Base-by-base conservation (phyloP, 768 basidiomycete species). In the Tricholoma saponaceum region DNA sequence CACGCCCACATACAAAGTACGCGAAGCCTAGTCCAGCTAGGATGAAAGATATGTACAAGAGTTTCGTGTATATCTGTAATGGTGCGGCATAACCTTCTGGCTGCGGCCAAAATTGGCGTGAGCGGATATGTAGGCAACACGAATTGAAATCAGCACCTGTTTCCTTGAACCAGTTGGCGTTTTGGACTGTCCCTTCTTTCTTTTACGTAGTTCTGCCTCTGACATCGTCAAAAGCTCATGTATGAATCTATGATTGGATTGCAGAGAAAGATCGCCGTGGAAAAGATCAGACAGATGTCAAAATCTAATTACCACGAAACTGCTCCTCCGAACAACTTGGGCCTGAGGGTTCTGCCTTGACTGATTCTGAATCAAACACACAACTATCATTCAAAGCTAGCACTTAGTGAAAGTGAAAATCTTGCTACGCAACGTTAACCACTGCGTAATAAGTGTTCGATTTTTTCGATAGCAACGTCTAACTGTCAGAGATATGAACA, bases 1-100 rank as follows among this genome's bases (percentile, higher is more conserved):
- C 32, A 26, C 35, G 32, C 41, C 41, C 14, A 56, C 60, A 46
- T 43, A 64, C 64, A 49, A 50, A 55, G 37, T 62, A 62, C 8
- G 41, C 33, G 25, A 66, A 30, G 13, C 54, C 22, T 18, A 64
- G 22, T 1, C 57, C 60, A 47, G 47, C 18, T 18, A 51, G 53
- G 35, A 65, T n/a, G 6, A 44, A 41, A 10, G 18, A 13, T 8
- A 16, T 16, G 30, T 10, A 33, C 7, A 32, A 8, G n/a, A 30
- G 3, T 50, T n/a, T 50, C n/a, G 16, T 14, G 26, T 50, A 50
- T 4, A 28, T 50, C 18, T 30, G 47, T n/a, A 18, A 2, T 3
- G 16, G 3, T 18, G 18, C 23, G 13, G 5, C 8, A n/a, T 18
- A 16, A 30, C 26, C 28, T 49, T 28, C 7, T 2, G 25, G n/a